These are phyloP conservation scores for Didymella exigua DNA, from an alignment of 2,329 filamentous ascomycete genomes.

Conservation along the genomic window DNA sequence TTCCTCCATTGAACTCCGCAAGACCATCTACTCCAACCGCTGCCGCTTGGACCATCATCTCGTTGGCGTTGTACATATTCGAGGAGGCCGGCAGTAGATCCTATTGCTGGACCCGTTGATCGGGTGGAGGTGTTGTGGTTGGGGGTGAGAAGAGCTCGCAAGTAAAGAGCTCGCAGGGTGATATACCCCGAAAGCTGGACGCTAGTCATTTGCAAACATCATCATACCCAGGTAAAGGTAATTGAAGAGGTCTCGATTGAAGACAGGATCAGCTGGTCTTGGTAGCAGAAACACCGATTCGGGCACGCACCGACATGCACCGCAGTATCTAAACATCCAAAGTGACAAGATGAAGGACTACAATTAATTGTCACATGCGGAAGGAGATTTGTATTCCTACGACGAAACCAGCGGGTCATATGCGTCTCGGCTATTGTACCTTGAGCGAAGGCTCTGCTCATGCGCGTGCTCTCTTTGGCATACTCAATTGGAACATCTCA, in stretches of 20 bases:
- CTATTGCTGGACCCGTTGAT: not conserved
- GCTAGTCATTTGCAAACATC: not conserved
- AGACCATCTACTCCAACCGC: constrained; percentile 1
- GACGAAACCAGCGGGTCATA: too few species aligned
- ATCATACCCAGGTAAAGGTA: not conserved
- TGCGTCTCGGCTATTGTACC: too few species aligned
- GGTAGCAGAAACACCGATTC: too few species aligned
- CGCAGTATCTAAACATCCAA: too few species aligned
- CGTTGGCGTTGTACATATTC: constrained; percentile 3
- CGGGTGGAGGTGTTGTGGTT: not conserved
- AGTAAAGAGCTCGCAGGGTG: not conserved
- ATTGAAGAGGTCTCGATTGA: not conserved
- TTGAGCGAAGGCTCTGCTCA: too few species aligned
- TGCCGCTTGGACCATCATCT: constrained; percentile 3
- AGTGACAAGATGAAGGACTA: too few species aligned
- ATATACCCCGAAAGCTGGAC: not conserved
- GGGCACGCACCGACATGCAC: too few species aligned
- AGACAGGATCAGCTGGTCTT: too few species aligned
- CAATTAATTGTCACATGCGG: too few species aligned
- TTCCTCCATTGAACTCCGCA: not conserved
- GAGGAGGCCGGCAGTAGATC: not conserved
- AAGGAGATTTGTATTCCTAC: too few species aligned
- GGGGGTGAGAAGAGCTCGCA: not conserved
- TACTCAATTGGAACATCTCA: too few species aligned
- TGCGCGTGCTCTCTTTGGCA: too few species aligned